A percentile compares a stretch with the other conserved stretches of the same genome.
Evolutionary conservation across 2,329 filamentous ascomycete species (phyloP).

Genomic region (Colletotrichum sp.): DNA sequence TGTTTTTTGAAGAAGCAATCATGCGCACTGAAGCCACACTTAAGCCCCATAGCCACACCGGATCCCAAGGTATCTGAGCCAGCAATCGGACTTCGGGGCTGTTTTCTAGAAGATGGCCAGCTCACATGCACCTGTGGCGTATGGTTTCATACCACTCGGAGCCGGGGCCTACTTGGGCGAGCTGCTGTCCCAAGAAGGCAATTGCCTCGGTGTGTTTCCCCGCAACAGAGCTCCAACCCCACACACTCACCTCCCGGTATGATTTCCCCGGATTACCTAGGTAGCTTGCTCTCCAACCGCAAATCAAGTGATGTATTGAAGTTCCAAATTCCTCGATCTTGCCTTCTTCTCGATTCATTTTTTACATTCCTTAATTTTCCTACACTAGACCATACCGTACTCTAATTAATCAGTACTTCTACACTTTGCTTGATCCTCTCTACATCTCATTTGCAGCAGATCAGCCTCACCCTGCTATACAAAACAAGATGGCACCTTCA

Average conservation of each 20-base stretch:
- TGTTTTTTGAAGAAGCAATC: not conserved
- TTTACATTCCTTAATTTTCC: not conserved
- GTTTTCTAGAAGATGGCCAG: not conserved
- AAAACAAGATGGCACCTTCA: constrained; percentile 40
- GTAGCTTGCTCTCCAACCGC: constrained; percentile 31
- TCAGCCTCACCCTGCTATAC: not conserved
- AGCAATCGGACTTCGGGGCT: not conserved
- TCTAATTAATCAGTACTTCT: not conserved
- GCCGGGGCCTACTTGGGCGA: constrained; percentile 20
- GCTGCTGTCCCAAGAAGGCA: constrained; percentile 34
- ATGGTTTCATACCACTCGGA: constrained; percentile 1
- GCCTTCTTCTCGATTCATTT: not conserved
- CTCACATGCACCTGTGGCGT: constrained; percentile 8
- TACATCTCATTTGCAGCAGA: not conserved
- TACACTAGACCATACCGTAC: not conserved
- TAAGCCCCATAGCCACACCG: not conserved
- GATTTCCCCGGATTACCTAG: constrained; percentile 20
- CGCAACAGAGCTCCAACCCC: constrained; percentile 26
- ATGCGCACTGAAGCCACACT: not conserved
- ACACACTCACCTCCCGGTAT: not conserved
- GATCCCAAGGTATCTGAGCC: not conserved
- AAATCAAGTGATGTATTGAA: not conserved
- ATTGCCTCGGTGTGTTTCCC: constrained; percentile 37
- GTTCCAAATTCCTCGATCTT: not conserved
- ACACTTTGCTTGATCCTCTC: not conserved